Percentiles rank a stretch among this genome's conserved stretches.
phyloP scores from a whole-genome alignment of 805 yeast genomes.

The Osmozyma mogii region DNA sequence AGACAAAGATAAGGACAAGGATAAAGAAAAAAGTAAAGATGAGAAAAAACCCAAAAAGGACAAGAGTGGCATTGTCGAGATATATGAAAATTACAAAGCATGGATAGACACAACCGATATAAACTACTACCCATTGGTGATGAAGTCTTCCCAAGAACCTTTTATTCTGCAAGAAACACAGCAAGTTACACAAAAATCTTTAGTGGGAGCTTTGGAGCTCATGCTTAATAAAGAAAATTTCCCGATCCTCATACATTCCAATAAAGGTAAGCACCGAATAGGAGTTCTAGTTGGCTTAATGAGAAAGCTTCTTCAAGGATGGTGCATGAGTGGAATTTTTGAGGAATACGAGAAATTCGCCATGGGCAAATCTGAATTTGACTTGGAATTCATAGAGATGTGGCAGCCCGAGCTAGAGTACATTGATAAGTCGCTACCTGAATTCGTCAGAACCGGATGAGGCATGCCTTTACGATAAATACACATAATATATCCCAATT shows the following conservation, averaged over 20 bases:
- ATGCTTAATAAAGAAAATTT: constrained; percentile 61
- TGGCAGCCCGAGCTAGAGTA: constrained; percentile 58
- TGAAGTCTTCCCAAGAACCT: constrained; percentile 73
- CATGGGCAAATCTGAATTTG: constrained; percentile 88
- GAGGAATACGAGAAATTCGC: constrained; percentile 93
- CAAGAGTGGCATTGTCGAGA: constrained; percentile 46
- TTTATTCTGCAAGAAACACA: constrained; percentile 48
- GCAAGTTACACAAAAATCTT: constrained; percentile 34
- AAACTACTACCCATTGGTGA: constrained; percentile 48
- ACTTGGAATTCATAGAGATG: constrained; percentile 80
- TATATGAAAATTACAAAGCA: constrained; percentile 48
- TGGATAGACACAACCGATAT: constrained; percentile 58
- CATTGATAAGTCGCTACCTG: constrained; percentile 46
- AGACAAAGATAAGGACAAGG: constrained; percentile 3
- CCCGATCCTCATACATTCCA: constrained; percentile 86
- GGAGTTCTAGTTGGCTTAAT: constrained; percentile 91
- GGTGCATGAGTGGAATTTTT: constrained; percentile 89
- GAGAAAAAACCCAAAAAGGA: constrained; percentile 15
- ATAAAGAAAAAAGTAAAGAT: constrained; percentile 7
- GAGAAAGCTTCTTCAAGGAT: constrained; percentile 79
- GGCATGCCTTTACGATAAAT: no score
- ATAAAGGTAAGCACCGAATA: constrained; percentile 95
- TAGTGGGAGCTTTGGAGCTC: constrained; percentile 48
- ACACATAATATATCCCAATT: no score
- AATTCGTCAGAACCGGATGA: constrained; percentile 55